Base-by-base conservation (phyloP, 1,284 basidiomycete species). In the Ustilago loliicola region DNA sequence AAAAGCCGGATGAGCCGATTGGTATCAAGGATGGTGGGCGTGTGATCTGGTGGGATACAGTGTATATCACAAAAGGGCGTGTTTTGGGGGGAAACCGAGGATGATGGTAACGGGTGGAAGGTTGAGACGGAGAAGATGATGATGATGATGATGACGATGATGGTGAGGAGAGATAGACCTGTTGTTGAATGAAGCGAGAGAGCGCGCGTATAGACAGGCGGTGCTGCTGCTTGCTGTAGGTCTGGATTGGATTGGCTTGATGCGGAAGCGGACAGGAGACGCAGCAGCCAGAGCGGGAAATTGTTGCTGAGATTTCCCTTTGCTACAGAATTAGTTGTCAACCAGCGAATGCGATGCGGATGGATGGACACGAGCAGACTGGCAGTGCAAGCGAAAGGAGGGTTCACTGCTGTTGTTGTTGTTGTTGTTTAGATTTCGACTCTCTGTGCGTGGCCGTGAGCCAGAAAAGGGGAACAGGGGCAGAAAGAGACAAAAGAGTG, bases 221-320 rank as follows among this genome's bases (percentile, higher is more conserved):
- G 17, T 47, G 50, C 27, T 51, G 50, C 29, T 51, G 47, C n/a
- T 47, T 50, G 47, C 47, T 50, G n/a, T 50, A 15, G 25, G 21
- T 25, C 7, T 21, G 29, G 50, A 51, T 10, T 47, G 17, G 45
- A 30, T 51, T 51, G 50, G 50, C 50, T 51, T 30, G 50, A 51
- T 51, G 50, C 50, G 50, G 50, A 51, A 29, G 50, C 50, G 50
- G 50, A 51, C 29, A 51, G 29, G 50, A 29, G 50, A 30, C 45
- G 36, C 7, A 8, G 36, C 15, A 38, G 32, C 32, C 32, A 38
- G 17, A 38, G 36, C 36, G 45, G 40, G 40, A 42, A 42, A 19
- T 42, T 42, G 40, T 42, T 21, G 40, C 17, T 42, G 40, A 7
- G 32, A 7, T n/a, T n/a, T n/a, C n/a, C n/a, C n/a, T n/a, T n/a